Evolutionary conservation across 2,329 filamentous ascomycete species (phyloP), one percentile per base, ranked within the genome.

Genomic region (Pseudocercospora fuligena): DNA sequence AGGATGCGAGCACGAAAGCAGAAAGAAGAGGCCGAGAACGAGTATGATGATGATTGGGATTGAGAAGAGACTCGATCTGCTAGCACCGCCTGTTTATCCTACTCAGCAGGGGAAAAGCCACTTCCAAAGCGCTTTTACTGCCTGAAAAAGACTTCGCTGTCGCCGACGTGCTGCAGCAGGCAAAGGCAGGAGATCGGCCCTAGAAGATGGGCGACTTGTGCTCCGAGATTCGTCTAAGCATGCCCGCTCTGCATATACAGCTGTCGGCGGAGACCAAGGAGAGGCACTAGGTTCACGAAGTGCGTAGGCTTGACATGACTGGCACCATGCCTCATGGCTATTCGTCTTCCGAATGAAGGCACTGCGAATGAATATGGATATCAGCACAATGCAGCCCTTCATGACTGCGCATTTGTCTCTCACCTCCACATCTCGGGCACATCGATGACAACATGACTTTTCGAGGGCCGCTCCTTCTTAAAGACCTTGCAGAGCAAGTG

Each of bases 11-110:
- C 72, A 70, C 77, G 70, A 63, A 71, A 64, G 43, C 27, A 60
- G 61, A 75, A 74, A 73, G 71, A 74, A 61, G 75, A 76, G 59
- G 76, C 25, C 6, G 66, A 81, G 53, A 72, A 73, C 31, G 74
- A 74, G 57, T 80, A 83, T 66, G 83, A 84, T 33, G 83, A 85
- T 69, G 84, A 87, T 65, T 87, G 84, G 84, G 84, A 82, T 64
- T 82, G 76, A 80, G 31, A 4, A 5, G 6, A 5, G 6, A 8
- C 6, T 31, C 6, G 29, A 8, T 8, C 29, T 31, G 29, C 27
- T 27, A 6, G 27, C 27, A 27, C 6, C 27, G 27, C 27, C 27
- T 6, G 6, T 27, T 27, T 27, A 27, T 27, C 27, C 27, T 27
- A 27, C 27, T 27, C 51, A 31, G 25, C 51, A 56, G 21, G 23